Base-by-base conservation (phyloP, 2,329 filamentous ascomycete genomes). In the Lecanicillium sp. region DNA sequence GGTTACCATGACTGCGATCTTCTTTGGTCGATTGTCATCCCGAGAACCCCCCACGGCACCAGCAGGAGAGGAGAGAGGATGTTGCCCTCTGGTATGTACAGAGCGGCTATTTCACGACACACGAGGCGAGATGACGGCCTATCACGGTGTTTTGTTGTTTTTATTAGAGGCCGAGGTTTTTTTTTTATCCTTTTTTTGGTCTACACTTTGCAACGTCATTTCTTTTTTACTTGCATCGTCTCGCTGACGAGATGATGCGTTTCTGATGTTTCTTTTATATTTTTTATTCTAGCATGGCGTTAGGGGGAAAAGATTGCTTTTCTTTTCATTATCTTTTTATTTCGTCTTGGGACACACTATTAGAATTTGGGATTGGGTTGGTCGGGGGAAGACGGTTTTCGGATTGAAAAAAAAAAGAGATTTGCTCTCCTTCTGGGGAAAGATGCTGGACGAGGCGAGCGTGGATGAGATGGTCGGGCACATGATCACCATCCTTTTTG, bases 211-310 rank as follows among this genome's bases (percentile, higher is more conserved):
- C 20, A 26, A 17, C 20, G 10, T 41, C 23, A 5, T 37, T 38
- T 21, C 15, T 33, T 36, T 36, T 49, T 44, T 45, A 9, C 7
- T 20, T 15, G 15, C n/a, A 5, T 27, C 17, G 11, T 9, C 26
- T 14, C 6, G 2, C 38, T n/a, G n/a, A 20, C 12, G 30, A 32
- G 17, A 20, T 5, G 29, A 10, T 5, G n/a, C 8, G 12, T 15
- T 8, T 40, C 14, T 20, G 19, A 29, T 38, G 42, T 48, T 45
- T 46, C 30, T 40, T 23, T 39, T 37, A 39, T 51, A 42, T 44
- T 48, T 56, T 56, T 52, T 52, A 52, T 48, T 58, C 45, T 51
- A 63, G 61, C 61, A 63, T 55, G 61, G 61, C 61, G 61, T 63
- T 64, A 52, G 52, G 60, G 58, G 56, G 55, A 53, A 54, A 52